Evolutionary conservation across 352 stramenopile species (phyloP).

Genomic region (Phytophthora citrophthora): DNA sequence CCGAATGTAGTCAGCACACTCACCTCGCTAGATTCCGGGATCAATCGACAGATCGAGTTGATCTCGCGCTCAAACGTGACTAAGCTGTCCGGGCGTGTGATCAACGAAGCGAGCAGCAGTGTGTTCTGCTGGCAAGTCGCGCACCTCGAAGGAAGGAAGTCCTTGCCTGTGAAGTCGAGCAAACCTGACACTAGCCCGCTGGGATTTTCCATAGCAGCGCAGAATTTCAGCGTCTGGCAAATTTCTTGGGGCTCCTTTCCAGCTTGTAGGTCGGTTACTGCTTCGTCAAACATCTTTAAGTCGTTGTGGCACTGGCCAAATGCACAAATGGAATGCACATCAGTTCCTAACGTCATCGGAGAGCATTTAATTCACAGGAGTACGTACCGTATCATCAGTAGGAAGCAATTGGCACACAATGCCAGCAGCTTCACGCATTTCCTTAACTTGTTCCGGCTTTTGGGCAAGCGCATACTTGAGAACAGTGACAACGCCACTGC

Average conservation of each 20-base stretch:
- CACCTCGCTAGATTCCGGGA: constrained; percentile 57
- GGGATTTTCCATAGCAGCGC: constrained; percentile 19
- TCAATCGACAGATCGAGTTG: constrained; percentile 60
- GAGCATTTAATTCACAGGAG: neutral
- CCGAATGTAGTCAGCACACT: neutral
- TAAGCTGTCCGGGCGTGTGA: constrained; percentile 50
- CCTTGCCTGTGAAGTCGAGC: constrained; percentile 50
- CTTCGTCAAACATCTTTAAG: constrained; percentile 72
- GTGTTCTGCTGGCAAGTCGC: constrained; percentile 67
- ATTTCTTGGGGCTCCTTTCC: constrained; percentile 71
- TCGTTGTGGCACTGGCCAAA: constrained; percentile 60
- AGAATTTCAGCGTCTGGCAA: constrained; percentile 64
- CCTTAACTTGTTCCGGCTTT: constrained; percentile 64
- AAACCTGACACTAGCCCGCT: constrained; percentile 37
- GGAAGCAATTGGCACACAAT: constrained; percentile 74
- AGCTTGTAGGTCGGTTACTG: constrained; percentile 49
- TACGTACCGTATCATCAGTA: constrained; percentile 60
- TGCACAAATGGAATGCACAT: constrained; percentile 5
- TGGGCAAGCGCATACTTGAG: constrained; percentile 61
- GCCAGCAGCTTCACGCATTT: constrained; percentile 66
- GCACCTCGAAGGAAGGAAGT: constrained; percentile 51
- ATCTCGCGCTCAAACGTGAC: constrained; percentile 55
- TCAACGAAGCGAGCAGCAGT: constrained; percentile 58
- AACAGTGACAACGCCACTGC: constrained; percentile 66
- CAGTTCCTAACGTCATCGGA: neutral